Evolutionary conservation across 352 stramenopile genomes (phyloP), one percentile per base, ranked within the genome.

Genomic region (Globisporangium emineosum): DNA sequence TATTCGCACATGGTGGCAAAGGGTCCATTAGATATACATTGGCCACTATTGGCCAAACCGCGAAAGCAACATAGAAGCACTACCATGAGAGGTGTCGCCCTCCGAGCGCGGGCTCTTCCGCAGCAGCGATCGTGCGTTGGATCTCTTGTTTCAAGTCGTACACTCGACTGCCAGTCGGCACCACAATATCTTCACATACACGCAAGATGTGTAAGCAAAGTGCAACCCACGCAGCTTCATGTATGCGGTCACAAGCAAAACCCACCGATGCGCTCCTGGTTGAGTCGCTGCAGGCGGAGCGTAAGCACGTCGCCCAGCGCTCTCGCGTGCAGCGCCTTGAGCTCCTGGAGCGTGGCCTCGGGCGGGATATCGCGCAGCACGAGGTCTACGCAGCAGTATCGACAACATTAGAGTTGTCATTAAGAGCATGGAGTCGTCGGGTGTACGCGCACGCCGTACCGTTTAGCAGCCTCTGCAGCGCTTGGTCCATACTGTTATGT

Each of bases 41-140:
- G 25, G 29, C 13, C 52, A 57, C 13, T 27, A 3, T 19, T 1
- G 27, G 13, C 29, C 13, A 12, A 12, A 57, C 4, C 21, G 13
- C 15, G 29, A 13, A 27, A 7, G 23, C 8, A 42, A 8, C 9
- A 9, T 10, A 15, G n/a, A 21, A 47, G 7, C 5, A n/a, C 10
- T 37, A 71, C 65, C 65, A 71, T 17, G 65, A 68, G 43, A 71
- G 25, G 7, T 43, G 43, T 15, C 65, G 65, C 13, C 54, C 37
- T n/a, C 29, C 27, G 27, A 56, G 58, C 17, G 40, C 10, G 1
- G 37, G 25, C 23, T 53, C 56, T 21, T 65, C 51, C 6, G 9
- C 37, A 12, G 25, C 37, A 2, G 32, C 25, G 43, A 71, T 53
- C 35, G 30, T 45, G 10, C 47, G 43, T 45, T 71, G 40, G 17